Base-by-base conservation (phyloP, 345 rosid genomes). In the Angophora floribunda region DNA sequence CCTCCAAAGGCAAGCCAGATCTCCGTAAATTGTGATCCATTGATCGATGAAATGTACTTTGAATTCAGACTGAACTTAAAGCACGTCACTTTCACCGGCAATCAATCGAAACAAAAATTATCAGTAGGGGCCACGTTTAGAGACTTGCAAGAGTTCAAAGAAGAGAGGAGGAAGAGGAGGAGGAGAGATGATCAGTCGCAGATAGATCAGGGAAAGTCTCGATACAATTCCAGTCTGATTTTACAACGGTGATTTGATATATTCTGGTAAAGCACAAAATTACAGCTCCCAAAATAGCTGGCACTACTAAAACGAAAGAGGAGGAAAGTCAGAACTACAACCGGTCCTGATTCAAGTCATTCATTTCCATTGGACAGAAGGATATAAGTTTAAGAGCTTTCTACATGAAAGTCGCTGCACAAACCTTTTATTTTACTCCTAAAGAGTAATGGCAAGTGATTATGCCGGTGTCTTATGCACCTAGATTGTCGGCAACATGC, bases 161-260 rank as follows among this genome's bases (percentile, higher is more conserved):
- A 36, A 36, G 41, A 36, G 41, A 36, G 41, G 4, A 4, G 41
- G 41, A 36, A 4, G 41, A 36, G 41, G 41, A 36, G 41, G 41
- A 36, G 41, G 41, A 36, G 41, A 36, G 41, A 36, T 36, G 41
- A 36, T 36, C 41, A 36, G 41, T 36, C 41, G 41, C 41, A 36
- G 41, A 36, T 36, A 36, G 41, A 36, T 36, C 41, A 36, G 41
- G 41, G 41, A 36, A 36, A 36, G 41, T 36, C 41, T 36, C 4
- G 41, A 36, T 36, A 36, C 41, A 36, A 36, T 36, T 36, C 41
- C 41, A 36, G 41, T 97, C 97, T 44, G 96, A 94, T 92, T 95
- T 96, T 53, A 97, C 98, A 89, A 94, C 95, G n/a, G 95, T 98
- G 26, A 95, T 95, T 93, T 97, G 98, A 91, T 93, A 96, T 47